Base-by-base conservation (phyloP, 768 basidiomycete species). In the Mycena polygramma region DNA sequence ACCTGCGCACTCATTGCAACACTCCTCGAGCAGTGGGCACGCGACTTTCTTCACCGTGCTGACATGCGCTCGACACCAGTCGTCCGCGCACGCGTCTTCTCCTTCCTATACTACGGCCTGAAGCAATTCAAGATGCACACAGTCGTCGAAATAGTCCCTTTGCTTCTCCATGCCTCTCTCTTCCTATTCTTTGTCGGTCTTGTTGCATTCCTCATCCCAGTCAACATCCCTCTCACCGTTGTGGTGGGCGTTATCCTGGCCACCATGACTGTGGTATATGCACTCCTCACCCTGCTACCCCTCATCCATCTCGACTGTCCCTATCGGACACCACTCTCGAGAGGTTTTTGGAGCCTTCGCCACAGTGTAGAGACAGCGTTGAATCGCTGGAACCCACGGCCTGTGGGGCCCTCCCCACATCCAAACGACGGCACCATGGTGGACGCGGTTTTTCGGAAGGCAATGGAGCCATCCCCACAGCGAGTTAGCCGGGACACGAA, bases 1-100 rank as follows among this genome's bases (percentile, higher is more conserved):
- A 46, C 57, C 14, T 46, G 24, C 30, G 57, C 57, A 24, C 43
- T 58, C 15, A 30, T 45, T n/a, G 43, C 57, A 24, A 58, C 57
- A 7, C 57, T 58, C 15, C 14, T 58, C 6, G 57, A 58, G 43
- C 57, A 58, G 24, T 57, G 57, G 57, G 57, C 57, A 6, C 39
- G 39, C 2, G 22, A 41, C 19, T 57, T 57, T 20, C 39, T 57
- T 8, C 57, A 57, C 22, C 39, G n/a, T 13, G 41, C 57, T 14
- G 57, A 43, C 4, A 43, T 57, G 9, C 39, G 57, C 4, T 57
- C 39, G 1, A 20, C 57, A 1, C 57, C 57, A 1, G 37, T 43
- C n/a, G 39, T 24, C 9, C 39, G 57, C n/a, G 39, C 57, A 14
- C 37, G n/a, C 1, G 26, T 57, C 24, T 57, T 57, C 15, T 22